phyloP scores from a whole-genome alignment of 495 filamentous ascomycete genomes.

The Penicillium antarcticum region DNA sequence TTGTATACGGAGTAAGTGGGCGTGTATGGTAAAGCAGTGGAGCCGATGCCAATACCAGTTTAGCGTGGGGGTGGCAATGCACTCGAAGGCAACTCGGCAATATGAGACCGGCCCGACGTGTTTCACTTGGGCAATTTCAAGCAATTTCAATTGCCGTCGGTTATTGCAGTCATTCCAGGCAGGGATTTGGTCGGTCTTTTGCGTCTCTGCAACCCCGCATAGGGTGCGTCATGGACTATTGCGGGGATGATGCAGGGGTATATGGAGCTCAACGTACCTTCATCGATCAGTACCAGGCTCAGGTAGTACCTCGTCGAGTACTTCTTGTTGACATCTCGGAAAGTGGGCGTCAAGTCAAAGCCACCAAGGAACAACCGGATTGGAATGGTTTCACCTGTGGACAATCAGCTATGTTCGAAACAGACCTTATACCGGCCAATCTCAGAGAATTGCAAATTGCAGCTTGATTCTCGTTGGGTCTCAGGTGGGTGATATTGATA shows the following conservation, averaged over 20 bases:
- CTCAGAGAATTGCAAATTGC: background rate
- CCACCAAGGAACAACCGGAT: slow-evolving; percentile 97
- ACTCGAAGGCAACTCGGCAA: slow-evolving; percentile 10
- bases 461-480: background rate
- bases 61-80: slow-evolving; percentile 38
- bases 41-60: slow-evolving; percentile 23
- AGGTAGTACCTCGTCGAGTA: slow-evolving; percentile 98
- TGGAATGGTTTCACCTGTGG: slow-evolving; percentile 87
- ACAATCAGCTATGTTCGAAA: slow-evolving; percentile 21
- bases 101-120: slow-evolving; percentile 12
- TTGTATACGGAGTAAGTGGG: slow-evolving; percentile 3
- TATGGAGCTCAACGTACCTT: slow-evolving; percentile 55
- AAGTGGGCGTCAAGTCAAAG: slow-evolving; percentile 96
- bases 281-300: slow-evolving; percentile 93
- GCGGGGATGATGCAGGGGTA: background rate
- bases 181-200: background rate
- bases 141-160: slow-evolving; percentile 38
- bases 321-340: slow-evolving; percentile 99
- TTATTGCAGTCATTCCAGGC: slow-evolving; percentile 19
- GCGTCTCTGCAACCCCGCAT: background rate
- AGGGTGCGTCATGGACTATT: background rate
- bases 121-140: slow-evolving; percentile 19
- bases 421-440: background rate
- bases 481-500: background rate
- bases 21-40: slow-evolving; percentile 15